These are phyloP conservation scores for Lipomyces mesembrius DNA, from an alignment of 805 yeast species.

Conservation along the genomic window DNA sequence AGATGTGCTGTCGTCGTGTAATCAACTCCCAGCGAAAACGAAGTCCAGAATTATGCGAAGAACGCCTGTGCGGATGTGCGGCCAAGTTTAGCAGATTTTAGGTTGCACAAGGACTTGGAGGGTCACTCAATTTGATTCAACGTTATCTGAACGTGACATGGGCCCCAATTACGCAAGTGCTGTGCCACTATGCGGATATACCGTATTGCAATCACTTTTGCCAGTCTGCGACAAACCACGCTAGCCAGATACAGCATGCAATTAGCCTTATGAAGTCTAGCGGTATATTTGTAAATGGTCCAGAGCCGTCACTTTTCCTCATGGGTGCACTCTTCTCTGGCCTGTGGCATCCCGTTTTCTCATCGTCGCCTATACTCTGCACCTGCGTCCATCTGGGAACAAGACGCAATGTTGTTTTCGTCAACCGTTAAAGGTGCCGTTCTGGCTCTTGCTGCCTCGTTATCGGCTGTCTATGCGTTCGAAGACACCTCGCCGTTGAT, in stretches of 20 bases:
- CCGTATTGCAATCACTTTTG: background rate
- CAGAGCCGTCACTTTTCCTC: conserved; percentile 13
- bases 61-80: background rate
- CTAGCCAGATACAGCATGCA: background rate
- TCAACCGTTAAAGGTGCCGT: conserved; percentile 28
- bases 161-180: background rate
- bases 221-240: background rate
- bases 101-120: background rate
- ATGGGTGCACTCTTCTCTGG: background rate
- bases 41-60: background rate
- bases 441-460: conserved; percentile 32
- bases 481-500: conserved; percentile 40
- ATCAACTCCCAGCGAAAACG: background rate
- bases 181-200: background rate
- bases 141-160: conserved; percentile 8
- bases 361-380: conserved; percentile 8
- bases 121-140: background rate
- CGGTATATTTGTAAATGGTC: background rate
- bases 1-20: background rate
- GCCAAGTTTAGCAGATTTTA: background rate
- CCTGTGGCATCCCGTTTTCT: conserved; percentile 2
- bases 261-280: conserved; percentile 3
- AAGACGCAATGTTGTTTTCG: conserved; percentile 27
- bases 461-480: conserved; percentile 36
- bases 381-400: background rate